A percentile compares a stretch with the other conserved stretches of the same genome.
These are phyloP conservation scores for Brachypodium distachyon DNA, from an alignment of 202 grass and related monocot genomes.

Conservation along the genomic window DNA sequence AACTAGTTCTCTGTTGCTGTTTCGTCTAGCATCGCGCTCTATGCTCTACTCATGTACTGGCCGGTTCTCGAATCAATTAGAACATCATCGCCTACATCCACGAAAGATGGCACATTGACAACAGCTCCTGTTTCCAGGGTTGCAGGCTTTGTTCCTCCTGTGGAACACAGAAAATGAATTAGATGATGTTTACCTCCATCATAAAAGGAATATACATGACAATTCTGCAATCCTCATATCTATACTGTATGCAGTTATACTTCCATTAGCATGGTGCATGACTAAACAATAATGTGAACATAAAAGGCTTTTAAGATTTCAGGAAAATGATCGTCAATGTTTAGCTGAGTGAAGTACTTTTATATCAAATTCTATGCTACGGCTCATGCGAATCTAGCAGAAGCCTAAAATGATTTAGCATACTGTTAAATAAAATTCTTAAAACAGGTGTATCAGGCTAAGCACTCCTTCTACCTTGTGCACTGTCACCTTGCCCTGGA, in stretches of 20 bases:
- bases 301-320: neutral
- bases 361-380: neutral
- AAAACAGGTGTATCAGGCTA: neutral
- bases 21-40: conserved; percentile 20
- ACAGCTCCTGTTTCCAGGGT: conserved; percentile 84
- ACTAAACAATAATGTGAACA: neutral
- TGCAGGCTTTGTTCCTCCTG: conserved; percentile 85
- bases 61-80: conserved; percentile 85
- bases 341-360: neutral
- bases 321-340: neutral
- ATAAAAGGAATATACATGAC: neutral
- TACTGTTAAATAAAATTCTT: neutral
- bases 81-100: conserved; percentile 55
- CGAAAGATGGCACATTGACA: conserved; percentile 76
- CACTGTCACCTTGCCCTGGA: conserved; percentile 67
- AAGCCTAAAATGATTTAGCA: neutral
- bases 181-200: neutral
- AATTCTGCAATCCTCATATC: neutral
- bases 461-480: conserved; percentile 55
- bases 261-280: neutral
- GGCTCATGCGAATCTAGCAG: neutral
- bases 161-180: conserved; percentile 3
- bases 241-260: neutral
- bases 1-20: neutral
- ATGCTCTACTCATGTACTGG: conserved; percentile 78